Evolutionary conservation across 257 asterid genomes (phyloP).

Genomic region (Lycium barbarum): DNA sequence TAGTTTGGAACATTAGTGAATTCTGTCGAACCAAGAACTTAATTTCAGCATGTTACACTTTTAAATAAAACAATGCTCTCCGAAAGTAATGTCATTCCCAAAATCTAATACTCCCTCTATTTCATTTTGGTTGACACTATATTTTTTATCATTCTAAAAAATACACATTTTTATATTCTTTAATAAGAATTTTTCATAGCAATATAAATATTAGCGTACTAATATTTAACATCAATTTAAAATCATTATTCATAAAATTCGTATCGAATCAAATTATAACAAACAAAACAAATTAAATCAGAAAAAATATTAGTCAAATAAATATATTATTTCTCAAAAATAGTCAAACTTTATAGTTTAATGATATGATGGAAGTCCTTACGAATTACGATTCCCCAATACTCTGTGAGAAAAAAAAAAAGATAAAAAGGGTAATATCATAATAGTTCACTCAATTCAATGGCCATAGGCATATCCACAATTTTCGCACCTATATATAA

Average conservation of each 20-base stretch:
- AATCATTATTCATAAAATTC: neutral
- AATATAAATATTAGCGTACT: neutral
- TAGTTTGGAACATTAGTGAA: no score
- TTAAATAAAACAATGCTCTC: neutral
- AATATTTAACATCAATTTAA: neutral
- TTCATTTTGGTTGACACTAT: neutral
- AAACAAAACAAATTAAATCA: neutral
- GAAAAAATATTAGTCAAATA: neutral
- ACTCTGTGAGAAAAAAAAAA: neutral
- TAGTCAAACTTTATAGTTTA: neutral
- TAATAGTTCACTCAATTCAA: neutral
- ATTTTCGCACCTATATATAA: slow-evolving; percentile 33
- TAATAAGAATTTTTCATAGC: no score
- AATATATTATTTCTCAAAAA: neutral
- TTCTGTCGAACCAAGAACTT: neutral
- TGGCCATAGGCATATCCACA: slow-evolving; percentile 9
- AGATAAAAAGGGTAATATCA: neutral
- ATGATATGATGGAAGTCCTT: neutral
- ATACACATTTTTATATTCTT: no score
- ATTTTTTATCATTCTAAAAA: no score
- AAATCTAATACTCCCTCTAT: neutral
- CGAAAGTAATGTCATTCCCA: neutral
- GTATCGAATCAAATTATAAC: neutral
- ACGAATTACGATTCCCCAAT: neutral
- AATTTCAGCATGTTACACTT: neutral